Conservation (phyloP, 768 basidiomycete genomes). For the Phlebiopsis flavidoalba region DNA sequence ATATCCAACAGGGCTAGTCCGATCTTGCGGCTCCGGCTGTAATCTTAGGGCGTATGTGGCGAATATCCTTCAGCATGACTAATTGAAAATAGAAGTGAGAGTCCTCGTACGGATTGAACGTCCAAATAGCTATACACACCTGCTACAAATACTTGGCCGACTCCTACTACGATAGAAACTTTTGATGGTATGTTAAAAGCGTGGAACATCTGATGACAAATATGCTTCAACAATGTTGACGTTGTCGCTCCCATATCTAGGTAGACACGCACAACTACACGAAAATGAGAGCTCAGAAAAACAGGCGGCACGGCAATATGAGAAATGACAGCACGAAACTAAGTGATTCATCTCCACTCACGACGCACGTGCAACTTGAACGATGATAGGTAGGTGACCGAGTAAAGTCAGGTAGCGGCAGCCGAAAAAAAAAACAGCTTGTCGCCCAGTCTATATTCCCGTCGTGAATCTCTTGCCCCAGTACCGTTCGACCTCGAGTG, state of each 20-base stretch:
- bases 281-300: neutral
- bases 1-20: neutral
- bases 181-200: conserved; percentile 1
- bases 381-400: neutral
- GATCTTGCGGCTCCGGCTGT: neutral
- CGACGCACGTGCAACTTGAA: neutral
- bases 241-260: neutral
- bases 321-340: neutral
- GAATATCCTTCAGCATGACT: conserved; percentile 8
- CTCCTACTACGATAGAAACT: neutral
- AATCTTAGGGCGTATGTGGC: conserved; percentile 10
- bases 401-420: neutral
- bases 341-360: neutral
- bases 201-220: neutral
- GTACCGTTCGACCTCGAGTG: neutral
- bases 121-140: neutral
- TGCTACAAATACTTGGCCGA: neutral
- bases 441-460: neutral
- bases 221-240: too few species aligned
- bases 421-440: neutral
- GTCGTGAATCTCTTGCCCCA: neutral
- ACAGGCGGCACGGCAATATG: too few species aligned
- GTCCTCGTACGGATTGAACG: neutral
- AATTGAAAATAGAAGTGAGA: neutral
- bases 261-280: neutral